Evolutionary conservation across 1,139 yeast species (phyloP).

Genomic region (Hansenula anomala): DNA sequence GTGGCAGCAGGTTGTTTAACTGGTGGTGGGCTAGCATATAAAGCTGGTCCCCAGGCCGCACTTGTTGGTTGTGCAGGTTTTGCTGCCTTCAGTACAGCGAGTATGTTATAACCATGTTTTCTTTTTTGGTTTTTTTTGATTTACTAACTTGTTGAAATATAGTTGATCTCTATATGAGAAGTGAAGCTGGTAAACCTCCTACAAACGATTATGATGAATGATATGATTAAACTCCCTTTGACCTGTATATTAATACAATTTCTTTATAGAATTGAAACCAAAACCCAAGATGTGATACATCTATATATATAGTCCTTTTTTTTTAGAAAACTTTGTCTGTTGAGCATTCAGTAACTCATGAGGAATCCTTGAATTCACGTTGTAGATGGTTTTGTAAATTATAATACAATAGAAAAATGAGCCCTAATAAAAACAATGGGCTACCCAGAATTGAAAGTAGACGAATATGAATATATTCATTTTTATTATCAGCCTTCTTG

Average conservation of each 20-base stretch:
- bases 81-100: conserved; percentile 94
- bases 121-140: background rate
- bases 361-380: too few species aligned
- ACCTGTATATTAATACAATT: background rate
- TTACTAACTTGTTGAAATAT: background rate
- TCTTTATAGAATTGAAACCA: too few species aligned
- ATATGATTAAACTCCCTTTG: conserved; percentile 1
- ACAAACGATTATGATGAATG: conserved; percentile 82
- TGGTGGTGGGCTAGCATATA: conserved; percentile 92
- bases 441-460: background rate
- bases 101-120: conserved; percentile 9
- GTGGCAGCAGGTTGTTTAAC: conserved; percentile 92
- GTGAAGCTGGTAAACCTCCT: conserved; percentile 86
- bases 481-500: background rate
- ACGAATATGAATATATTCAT: background rate
- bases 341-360: too few species aligned
- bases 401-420: background rate
- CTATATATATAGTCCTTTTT: background rate
- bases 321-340: too few species aligned
- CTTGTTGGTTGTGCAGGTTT: conserved; percentile 93
- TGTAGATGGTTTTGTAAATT: background rate
- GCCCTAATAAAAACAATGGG: background rate
- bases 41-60: conserved; percentile 93
- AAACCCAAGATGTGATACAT: too few species aligned
- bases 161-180: conserved; percentile 79